Evolutionary conservation across 2,329 filamentous ascomycete species (phyloP).

Genomic region (Alternaria gansuensis): DNA sequence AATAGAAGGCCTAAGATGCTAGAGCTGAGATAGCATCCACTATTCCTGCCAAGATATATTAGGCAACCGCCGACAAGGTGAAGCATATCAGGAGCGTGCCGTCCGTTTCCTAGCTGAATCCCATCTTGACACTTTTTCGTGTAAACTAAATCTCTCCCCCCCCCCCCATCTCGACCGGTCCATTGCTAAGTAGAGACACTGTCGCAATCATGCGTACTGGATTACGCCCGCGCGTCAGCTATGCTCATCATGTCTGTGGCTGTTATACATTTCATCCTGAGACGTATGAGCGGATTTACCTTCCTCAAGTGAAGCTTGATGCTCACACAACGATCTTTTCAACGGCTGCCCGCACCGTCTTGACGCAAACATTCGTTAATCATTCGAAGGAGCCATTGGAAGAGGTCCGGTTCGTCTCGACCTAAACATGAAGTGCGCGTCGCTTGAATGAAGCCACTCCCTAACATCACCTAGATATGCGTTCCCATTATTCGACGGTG

Average conservation of each 20-base stretch:
- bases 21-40: background rate
- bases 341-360: constrained; percentile 10
- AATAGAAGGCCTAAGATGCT: background rate
- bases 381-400: background rate
- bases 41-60: background rate
- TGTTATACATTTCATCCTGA: constrained; percentile 8
- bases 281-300: constrained; percentile 3
- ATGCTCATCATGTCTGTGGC: constrained; percentile 4
- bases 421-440: background rate
- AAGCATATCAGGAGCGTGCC: background rate
- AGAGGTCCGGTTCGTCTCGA: constrained; percentile 8
- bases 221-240: background rate
- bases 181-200: background rate
- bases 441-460: no score
- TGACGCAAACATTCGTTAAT: constrained; percentile 14
- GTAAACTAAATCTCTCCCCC: background rate
- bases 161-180: background rate
- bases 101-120: background rate
- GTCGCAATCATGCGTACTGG: background rate
- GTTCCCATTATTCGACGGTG: constrained; percentile 15
- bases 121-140: background rate
- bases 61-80: background rate
- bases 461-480: constrained; percentile 4
- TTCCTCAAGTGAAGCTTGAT: constrained; percentile 12
- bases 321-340: constrained; percentile 12